Evolutionary conservation across 2,329 filamentous ascomycete species (phyloP), one percentile per base, ranked within the genome.

Genomic region (Fusarium solani-melongenae): DNA sequence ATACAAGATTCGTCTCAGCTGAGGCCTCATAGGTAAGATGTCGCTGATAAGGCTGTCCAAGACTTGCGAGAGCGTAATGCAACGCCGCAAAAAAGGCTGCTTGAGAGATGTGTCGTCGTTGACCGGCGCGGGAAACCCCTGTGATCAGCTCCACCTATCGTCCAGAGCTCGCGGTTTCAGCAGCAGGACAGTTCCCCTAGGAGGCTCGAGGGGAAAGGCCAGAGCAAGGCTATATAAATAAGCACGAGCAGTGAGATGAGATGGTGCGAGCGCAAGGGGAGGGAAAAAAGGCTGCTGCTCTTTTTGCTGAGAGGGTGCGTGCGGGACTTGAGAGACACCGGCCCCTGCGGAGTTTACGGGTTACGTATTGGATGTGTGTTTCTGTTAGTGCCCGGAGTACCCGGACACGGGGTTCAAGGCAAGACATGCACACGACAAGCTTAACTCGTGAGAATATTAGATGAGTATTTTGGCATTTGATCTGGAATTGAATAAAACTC

Each of bases 371-470:
- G 62, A 67, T 53, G 72, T 63, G 34, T 67, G 57, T n/a, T 33
- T 56, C 27, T 73, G 74, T 67, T 78, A 77, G 67, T 68, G 74
- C 57, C 66, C 66, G 69, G 64, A 72, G 73, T 76, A 76, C 66
- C 72, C 66, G 61, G 66, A 46, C 49, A 39, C 34, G 27, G 17
- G 27, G 27, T 41, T 41, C 51, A 20, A 34, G 22, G 24, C 57
- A 56, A 34, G 61, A 36, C 51, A 56, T 33, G 63, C 59, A 63
- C 46, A 46, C 41, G 5, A 24, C 41, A 10, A 46, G 63, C 55
- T 41, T 49, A 63, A 33, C 20, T 20, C 11, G 29, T 49, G 22
- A 14, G 24, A 10, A 17, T 33, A 33, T 9, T 27, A 1, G 17
- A 31, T n/a, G n/a, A 46, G 12, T 62, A 49, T 14, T 31, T 11